Evolutionary conservation across 2,329 filamentous ascomycete genomes (phyloP).

Genomic region (Sporothrix curviconia): DNA sequence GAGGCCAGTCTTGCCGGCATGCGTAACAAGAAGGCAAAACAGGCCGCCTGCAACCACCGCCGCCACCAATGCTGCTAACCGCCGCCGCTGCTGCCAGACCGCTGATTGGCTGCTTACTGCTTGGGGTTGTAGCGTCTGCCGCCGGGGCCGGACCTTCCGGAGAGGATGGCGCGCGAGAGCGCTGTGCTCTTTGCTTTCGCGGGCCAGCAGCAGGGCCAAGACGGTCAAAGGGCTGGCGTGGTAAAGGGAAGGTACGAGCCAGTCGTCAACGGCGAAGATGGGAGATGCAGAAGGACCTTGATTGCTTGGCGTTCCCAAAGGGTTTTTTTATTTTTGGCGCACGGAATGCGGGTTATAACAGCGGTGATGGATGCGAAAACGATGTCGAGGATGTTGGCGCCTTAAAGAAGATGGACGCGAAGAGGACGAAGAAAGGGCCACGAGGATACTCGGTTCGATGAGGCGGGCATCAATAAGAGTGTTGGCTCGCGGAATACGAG

Average conservation of each 20-base stretch:
- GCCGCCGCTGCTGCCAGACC: constrained; percentile 35
- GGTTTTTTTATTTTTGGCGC: no score
- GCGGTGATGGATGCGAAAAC: constrained; percentile 9
- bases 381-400: constrained; percentile 21
- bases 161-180: constrained; percentile 57
- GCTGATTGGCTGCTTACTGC: no score
- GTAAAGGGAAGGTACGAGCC: constrained; percentile 42
- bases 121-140: constrained; percentile 33
- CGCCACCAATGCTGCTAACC: neutral
- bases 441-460: constrained; percentile 30
- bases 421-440: constrained; percentile 30
- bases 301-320: no score
- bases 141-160: constrained; percentile 47
- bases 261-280: constrained; percentile 51
- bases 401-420: constrained; percentile 31
- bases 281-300: constrained; percentile 50
- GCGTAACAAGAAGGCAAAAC: constrained; percentile 49
- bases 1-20: constrained; percentile 44
- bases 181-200: constrained; percentile 58
- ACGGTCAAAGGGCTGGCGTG: constrained; percentile 24
- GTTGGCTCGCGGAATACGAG: constrained; percentile 17
- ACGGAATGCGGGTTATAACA: no score
- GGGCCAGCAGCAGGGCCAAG: constrained; percentile 27
- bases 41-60: neutral
- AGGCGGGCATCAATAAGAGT: constrained; percentile 28